Evolutionary conservation across 495 filamentous ascomycete species (phyloP).

Genomic region (Hapsidospora chrysogenum): DNA sequence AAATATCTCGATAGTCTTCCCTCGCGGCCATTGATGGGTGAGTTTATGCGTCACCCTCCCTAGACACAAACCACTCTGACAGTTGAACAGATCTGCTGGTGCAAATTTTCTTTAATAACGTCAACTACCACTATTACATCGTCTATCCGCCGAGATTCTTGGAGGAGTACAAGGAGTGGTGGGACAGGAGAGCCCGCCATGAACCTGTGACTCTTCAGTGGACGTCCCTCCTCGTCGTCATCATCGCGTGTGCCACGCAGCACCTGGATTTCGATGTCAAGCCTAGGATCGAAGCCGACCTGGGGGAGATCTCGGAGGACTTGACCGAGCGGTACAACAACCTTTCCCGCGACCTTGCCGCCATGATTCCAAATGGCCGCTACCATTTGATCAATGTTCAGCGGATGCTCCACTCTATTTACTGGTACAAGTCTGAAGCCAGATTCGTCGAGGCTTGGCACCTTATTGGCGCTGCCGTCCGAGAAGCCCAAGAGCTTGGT

Average conservation of each 20-base stretch:
- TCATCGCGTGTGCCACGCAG: conserved; percentile 33
- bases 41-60: neutral
- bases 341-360: conserved; percentile 26
- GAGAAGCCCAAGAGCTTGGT: conserved; percentile 36
- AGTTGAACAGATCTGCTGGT: conserved; percentile 25
- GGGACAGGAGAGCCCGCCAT: conserved; percentile 16
- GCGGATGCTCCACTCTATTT: conserved; percentile 32
- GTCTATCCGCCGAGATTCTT: conserved; percentile 31
- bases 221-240: conserved; percentile 32
- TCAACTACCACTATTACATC: conserved; percentile 32
- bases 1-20: conserved; percentile 7
- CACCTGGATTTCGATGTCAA: conserved; percentile 20
- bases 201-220: conserved; percentile 22
- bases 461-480: conserved; percentile 24
- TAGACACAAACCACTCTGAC: neutral
- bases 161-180: conserved; percentile 31
- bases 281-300: conserved; percentile 28
- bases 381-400: conserved; percentile 31
- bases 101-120: conserved; percentile 27
- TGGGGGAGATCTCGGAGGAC: conserved; percentile 18
- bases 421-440: conserved; percentile 35
- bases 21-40: conserved; percentile 12
- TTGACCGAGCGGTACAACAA: conserved; percentile 24
- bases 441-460: conserved; percentile 38
- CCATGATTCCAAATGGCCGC: conserved; percentile 26